Evolutionary conservation across 495 filamentous ascomycete genomes (phyloP).

Genomic region (Daldinia vernicosa): DNA sequence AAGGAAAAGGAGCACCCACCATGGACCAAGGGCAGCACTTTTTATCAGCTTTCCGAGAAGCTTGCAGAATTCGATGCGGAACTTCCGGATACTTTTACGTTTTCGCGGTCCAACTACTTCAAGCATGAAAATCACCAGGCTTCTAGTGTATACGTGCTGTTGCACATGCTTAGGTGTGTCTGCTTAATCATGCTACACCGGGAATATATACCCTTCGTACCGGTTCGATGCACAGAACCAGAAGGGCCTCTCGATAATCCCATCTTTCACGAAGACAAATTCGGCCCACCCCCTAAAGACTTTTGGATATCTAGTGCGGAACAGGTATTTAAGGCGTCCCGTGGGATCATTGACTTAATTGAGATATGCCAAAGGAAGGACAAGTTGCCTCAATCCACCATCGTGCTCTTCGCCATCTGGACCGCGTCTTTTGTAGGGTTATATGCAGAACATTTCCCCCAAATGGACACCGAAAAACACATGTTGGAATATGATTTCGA

Average conservation of each 20-base stretch:
- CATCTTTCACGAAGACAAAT: slow-evolving; percentile 64
- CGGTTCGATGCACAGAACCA: slow-evolving; percentile 72
- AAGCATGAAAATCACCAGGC: slow-evolving; percentile 80
- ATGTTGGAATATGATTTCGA: slow-evolving; percentile 57
- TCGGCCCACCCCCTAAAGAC: slow-evolving; percentile 56
- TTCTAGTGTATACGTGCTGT: slow-evolving; percentile 75
- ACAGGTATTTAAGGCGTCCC: slow-evolving; percentile 75
- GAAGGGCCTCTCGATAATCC: slow-evolving; percentile 78
- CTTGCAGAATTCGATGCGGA: slow-evolving; percentile 72
- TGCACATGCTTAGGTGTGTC: slow-evolving; percentile 81
- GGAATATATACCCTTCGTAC: slow-evolving; percentile 84
- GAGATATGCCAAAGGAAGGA: slow-evolving; percentile 71
- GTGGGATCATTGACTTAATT: slow-evolving; percentile 78
- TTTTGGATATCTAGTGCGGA: slow-evolving; percentile 83
- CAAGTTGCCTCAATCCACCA: slow-evolving; percentile 80
- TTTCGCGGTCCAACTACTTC: slow-evolving; percentile 78
- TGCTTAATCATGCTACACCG: slow-evolving; percentile 82
- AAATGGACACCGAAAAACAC: slow-evolving; percentile 76
- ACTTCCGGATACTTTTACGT: slow-evolving; percentile 74
- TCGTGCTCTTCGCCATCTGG: slow-evolving; percentile 83
- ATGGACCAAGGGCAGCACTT: slow-evolving; percentile 70
- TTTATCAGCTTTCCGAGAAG: slow-evolving; percentile 65
- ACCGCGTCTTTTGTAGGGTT: slow-evolving; percentile 77
- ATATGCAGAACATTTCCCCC: slow-evolving; percentile 77
- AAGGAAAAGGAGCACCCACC: slow-evolving; percentile 64